Evolutionary conservation across 225 moss, liverwort and hornwort species (phyloP).

Genomic region (Straminergon stramineum): DNA sequence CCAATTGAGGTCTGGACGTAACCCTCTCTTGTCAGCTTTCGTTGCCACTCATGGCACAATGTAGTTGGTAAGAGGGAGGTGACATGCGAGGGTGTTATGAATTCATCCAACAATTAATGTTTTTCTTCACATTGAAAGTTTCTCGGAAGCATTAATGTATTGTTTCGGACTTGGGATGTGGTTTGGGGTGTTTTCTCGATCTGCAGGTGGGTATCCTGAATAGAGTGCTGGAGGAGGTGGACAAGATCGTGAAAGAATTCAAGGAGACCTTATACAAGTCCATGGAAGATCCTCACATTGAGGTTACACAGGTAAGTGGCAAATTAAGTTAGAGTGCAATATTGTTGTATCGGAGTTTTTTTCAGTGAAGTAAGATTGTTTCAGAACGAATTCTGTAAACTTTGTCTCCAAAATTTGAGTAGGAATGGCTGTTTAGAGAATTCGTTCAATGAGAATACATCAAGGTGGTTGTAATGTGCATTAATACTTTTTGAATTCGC

Average conservation of each 20-base stretch:
- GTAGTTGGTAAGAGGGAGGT: no score
- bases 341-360: neutral
- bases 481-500: no score
- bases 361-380: neutral
- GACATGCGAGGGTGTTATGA: neutral
- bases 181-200: neutral
- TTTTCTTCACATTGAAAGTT: neutral
- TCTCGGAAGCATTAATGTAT: neutral
- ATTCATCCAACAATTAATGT: neutral
- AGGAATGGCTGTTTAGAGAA: no score
- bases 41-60: no score
- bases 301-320: constrained; percentile 38
- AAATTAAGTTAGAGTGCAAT: neutral
- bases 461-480: neutral
- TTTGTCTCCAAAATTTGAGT: neutral
- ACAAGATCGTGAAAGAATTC: constrained; percentile 95
- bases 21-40: no score
- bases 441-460: neutral
- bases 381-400: neutral
- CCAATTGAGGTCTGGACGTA: no score
- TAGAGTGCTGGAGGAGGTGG: constrained; percentile 93
- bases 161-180: neutral
- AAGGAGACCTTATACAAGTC: constrained; percentile 77
- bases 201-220: constrained; percentile 72
- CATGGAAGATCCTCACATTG: constrained; percentile 93